These are phyloP conservation scores for Podila minutissima DNA, from an alignment of 192 early-diverging fungal species.

Conservation along the genomic window DNA sequence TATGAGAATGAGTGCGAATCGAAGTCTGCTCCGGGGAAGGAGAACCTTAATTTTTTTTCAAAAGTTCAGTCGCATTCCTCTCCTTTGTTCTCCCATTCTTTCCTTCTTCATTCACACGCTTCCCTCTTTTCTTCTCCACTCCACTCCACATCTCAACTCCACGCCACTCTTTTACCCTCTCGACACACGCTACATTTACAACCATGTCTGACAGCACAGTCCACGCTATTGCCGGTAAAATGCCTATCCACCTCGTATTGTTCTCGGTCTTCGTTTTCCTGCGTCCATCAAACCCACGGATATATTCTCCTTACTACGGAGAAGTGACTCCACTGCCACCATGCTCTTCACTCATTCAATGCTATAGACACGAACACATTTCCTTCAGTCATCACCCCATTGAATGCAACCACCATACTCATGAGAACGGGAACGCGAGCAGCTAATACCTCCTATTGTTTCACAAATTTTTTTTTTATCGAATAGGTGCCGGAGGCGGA, in stretches of 20 bases:
- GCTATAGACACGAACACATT: too few relatives aligned
- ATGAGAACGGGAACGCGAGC: background rate
- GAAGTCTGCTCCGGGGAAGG: too few relatives aligned
- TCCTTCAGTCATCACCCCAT: background rate
- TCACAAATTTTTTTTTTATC: background rate
- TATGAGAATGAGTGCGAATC: conserved; percentile 1
- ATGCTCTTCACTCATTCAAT: too few relatives aligned
- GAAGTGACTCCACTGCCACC: too few relatives aligned
- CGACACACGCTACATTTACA: background rate
- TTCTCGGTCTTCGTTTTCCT: too few relatives aligned
- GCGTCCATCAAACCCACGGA: too few relatives aligned
- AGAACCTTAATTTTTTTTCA: background rate
- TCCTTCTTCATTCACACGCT: conserved; percentile 14
- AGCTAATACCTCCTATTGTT: background rate
- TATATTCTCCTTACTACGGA: too few relatives aligned
- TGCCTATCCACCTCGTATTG: background rate
- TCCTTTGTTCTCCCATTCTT: conserved; percentile 3
- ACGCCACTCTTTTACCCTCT: background rate
- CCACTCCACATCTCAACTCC: background rate
- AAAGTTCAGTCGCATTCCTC: background rate
- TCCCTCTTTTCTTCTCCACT: conserved; percentile 5
- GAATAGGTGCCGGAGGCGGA: conserved; percentile 83
- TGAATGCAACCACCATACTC: background rate
- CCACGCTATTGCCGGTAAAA: conserved; percentile 68
- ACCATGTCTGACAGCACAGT: conserved; percentile 70